These are phyloP conservation scores for Pseudogymnoascus sp. DNA, from an alignment of 2,329 filamentous ascomycete genomes.

Conservation along the genomic window DNA sequence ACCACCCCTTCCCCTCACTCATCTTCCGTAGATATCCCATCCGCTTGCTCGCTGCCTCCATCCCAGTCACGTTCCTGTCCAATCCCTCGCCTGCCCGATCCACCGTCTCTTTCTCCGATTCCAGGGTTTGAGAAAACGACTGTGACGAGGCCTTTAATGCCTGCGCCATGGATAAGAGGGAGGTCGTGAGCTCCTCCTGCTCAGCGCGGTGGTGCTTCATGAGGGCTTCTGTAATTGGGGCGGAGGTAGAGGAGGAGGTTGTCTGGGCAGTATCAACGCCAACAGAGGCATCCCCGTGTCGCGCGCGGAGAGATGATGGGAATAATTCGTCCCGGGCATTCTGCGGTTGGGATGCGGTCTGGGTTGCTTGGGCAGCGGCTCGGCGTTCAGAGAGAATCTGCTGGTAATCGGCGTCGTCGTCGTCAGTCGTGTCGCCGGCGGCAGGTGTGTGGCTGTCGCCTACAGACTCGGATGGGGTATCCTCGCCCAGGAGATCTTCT, in stretches of 20 bases:
- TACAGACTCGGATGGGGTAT: slow-evolving; percentile 44
- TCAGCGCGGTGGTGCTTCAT: slow-evolving; percentile 70
- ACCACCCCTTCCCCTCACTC: slow-evolving; percentile 85
- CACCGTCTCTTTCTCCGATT: slow-evolving; percentile 63
- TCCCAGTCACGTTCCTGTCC: slow-evolving; percentile 64
- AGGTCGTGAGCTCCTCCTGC: slow-evolving; percentile 73
- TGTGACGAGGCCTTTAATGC: slow-evolving; percentile 69
- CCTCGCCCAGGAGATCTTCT: slow-evolving; percentile 48
- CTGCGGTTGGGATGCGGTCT: slow-evolving; percentile 8
- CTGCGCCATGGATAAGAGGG: slow-evolving; percentile 71
- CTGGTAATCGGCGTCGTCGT: slow-evolving; percentile 3
- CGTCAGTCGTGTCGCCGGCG: slow-evolving; percentile 14
- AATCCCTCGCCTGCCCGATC: slow-evolving; percentile 64
- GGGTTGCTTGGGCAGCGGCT: background rate
- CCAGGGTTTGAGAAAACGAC: slow-evolving; percentile 62
- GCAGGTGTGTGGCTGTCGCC: slow-evolving; percentile 38
- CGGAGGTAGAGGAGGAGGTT: slow-evolving; percentile 22
- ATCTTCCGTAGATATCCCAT: slow-evolving; percentile 73
- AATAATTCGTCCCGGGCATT: slow-evolving; percentile 10
- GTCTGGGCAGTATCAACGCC: slow-evolving; percentile 8
- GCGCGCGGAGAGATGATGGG: slow-evolving; percentile 17
- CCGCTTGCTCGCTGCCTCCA: slow-evolving; percentile 65
- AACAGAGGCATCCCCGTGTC: slow-evolving; percentile 12
- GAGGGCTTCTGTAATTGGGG: slow-evolving; percentile 55
- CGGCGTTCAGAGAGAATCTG: slow-evolving; percentile 8